phyloP scores from a whole-genome alignment of 495 filamentous ascomycete species.

The Xylaria acuta region DNA sequence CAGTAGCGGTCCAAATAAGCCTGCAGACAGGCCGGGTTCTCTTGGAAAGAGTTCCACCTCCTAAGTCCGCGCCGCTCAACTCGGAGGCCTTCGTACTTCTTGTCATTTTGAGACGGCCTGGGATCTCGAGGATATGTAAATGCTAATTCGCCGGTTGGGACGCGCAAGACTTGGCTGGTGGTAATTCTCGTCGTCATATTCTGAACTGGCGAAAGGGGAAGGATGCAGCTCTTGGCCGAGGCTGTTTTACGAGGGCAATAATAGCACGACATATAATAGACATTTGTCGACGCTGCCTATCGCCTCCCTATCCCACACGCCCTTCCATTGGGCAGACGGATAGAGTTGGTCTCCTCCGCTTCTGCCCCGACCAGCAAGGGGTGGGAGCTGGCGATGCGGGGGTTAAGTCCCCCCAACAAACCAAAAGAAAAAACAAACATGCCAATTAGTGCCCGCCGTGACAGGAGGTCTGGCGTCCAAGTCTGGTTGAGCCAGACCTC shows the following conservation, averaged over 20 bases:
- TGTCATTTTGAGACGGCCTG: background rate
- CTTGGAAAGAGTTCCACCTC: background rate
- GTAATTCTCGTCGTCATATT: background rate
- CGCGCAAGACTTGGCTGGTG: background rate
- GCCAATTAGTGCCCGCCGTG: too few species aligned
- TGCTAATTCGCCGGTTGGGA: background rate
- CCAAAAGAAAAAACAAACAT: too few species aligned
- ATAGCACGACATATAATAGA: too few species aligned
- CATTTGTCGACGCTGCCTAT: too few species aligned
- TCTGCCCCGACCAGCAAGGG: too few species aligned
- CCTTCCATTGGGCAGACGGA: too few species aligned
- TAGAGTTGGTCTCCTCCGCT: too few species aligned
- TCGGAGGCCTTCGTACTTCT: background rate
- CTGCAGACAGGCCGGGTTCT: background rate
- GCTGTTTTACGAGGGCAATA: background rate
- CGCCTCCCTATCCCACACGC: too few species aligned
- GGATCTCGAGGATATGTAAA: background rate
- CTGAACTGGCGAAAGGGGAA: background rate
- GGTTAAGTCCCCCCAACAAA: too few species aligned
- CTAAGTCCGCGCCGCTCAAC: background rate
- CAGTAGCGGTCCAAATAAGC: background rate
- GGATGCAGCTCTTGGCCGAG: background rate
- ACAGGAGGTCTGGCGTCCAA: too few species aligned
- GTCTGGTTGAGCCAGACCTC: too few species aligned
- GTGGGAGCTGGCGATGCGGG: too few species aligned